A percentile compares a stretch with the other conserved stretches of the same genome.
phyloP scores from a whole-genome alignment of 768 basidiomycete species.

The Termitomyces sp. region DNA sequence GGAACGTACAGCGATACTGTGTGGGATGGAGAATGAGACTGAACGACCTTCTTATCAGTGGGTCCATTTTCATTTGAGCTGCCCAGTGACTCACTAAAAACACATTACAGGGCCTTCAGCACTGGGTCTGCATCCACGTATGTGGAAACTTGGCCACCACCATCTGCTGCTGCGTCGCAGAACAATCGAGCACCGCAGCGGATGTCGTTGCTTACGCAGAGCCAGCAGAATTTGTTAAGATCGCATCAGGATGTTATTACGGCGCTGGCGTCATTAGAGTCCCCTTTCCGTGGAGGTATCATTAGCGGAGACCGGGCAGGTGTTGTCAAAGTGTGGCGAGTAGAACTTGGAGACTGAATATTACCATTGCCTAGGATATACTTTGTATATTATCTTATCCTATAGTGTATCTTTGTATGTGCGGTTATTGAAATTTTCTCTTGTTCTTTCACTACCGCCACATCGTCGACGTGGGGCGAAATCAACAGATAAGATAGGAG shows the following conservation, averaged over 20 bases:
- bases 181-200: conserved; percentile 68
- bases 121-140: conserved; percentile 44
- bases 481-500: conserved; percentile 7
- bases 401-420: background rate
- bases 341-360: conserved; percentile 43
- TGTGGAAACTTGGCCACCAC: conserved; percentile 58
- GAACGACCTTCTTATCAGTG: conserved; percentile 80
- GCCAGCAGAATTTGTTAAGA: conserved; percentile 79
- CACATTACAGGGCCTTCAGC: conserved; percentile 24
- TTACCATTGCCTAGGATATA: background rate
- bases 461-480: background rate
- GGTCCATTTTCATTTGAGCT: conserved; percentile 4
- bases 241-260: conserved; percentile 91
- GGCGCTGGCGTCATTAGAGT: conserved; percentile 79
- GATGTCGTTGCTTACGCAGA: conserved; percentile 72
- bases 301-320: conserved; percentile 91
- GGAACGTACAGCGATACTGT: conserved; percentile 73
- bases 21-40: conserved; percentile 68
- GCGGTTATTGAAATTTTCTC: background rate
- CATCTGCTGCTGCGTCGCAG: conserved; percentile 36
- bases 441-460: background rate
- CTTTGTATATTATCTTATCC: background rate
- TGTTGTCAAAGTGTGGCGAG: conserved; percentile 85
- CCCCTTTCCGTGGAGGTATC: conserved; percentile 88
- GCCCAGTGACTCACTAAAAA: background rate